Percentiles rank a stretch among this genome's conserved stretches.
These are phyloP conservation scores for Candida gorgasii DNA, from an alignment of 805 yeast species.

Conservation along the genomic window DNA sequence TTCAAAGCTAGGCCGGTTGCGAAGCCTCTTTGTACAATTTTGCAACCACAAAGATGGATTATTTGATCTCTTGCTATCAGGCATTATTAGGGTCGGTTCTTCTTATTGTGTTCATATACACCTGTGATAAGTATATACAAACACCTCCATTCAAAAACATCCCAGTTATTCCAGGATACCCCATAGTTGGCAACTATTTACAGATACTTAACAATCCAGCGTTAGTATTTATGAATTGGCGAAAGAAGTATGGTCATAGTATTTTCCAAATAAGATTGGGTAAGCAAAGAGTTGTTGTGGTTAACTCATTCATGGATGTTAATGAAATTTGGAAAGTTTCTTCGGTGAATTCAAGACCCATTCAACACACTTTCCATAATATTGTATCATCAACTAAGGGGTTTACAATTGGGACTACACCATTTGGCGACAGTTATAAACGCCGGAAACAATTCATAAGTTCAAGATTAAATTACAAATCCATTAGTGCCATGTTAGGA, in stretches of 20 bases:
- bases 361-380: slow-evolving; percentile 65
- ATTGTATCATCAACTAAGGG: slow-evolving; percentile 57
- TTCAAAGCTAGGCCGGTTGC: too few species aligned
- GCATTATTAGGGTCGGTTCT: background rate
- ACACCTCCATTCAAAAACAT: slow-evolving; percentile 16
- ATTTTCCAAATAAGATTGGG: slow-evolving; percentile 71
- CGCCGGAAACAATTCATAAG: slow-evolving; percentile 51
- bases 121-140: background rate
- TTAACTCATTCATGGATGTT: slow-evolving; percentile 61
- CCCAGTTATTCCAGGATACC: slow-evolving; percentile 47
- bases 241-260: slow-evolving; percentile 35
- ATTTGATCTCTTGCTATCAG: background rate
- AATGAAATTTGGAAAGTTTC: slow-evolving; percentile 50
- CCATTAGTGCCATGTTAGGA: slow-evolving; percentile 28
- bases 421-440: slow-evolving; percentile 49
- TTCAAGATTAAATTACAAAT: slow-evolving; percentile 40
- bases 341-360: slow-evolving; percentile 64
- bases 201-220: slow-evolving; percentile 53
- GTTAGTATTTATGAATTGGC: slow-evolving; percentile 46
- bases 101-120: background rate
- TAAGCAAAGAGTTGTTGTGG: slow-evolving; percentile 55
- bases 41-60: slow-evolving; percentile 6
- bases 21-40: slow-evolving; percentile 2
- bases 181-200: slow-evolving; percentile 52
- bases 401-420: slow-evolving; percentile 67